A percentile compares a stretch with the other conserved stretches of the same genome.
Conservation (phyloP, 345 rosid species). For the Mercurialis annua region DNA sequence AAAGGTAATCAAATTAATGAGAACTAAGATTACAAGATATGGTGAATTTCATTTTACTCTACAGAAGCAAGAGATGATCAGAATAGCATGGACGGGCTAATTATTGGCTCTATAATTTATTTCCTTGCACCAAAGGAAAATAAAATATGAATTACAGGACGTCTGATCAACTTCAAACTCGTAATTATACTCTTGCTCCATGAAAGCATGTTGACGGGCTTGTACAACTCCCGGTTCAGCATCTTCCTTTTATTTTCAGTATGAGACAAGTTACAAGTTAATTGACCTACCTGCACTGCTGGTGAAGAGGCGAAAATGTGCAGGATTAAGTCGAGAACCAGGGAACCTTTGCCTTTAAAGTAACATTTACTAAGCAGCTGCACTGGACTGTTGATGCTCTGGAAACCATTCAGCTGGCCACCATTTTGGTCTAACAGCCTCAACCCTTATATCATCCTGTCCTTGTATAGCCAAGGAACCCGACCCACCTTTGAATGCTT, state of each 20-base stretch:
- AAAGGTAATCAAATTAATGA: neutral
- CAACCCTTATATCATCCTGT: slow-evolving; percentile 52
- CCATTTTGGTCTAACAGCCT: slow-evolving; percentile 71
- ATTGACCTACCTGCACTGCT: slow-evolving; percentile 9
- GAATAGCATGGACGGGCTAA: neutral
- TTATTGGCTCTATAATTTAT: neutral
- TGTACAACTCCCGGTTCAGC: neutral
- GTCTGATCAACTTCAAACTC: neutral
- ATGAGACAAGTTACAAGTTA: slow-evolving; percentile 7
- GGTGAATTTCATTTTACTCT: neutral
- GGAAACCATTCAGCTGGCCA: slow-evolving; percentile 82
- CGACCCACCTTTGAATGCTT: slow-evolving; percentile 49
- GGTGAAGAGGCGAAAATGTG: neutral
- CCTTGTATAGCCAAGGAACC: slow-evolving; percentile 43
- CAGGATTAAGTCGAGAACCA: slow-evolving; percentile 3
- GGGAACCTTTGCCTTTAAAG: neutral
- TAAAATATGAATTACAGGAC: neutral
- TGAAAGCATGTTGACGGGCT: neutral
- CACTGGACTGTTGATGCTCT: slow-evolving; percentile 34
- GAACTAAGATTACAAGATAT: neutral
- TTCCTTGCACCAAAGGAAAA: neutral
- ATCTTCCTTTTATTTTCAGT: slow-evolving; percentile 3
- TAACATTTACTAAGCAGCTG: slow-evolving; percentile 29
- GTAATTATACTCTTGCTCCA: neutral
- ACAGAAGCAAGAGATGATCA: neutral